phyloP scores from a whole-genome alignment of 2,329 filamentous ascomycete genomes.

The Byssochlamys sp. region DNA sequence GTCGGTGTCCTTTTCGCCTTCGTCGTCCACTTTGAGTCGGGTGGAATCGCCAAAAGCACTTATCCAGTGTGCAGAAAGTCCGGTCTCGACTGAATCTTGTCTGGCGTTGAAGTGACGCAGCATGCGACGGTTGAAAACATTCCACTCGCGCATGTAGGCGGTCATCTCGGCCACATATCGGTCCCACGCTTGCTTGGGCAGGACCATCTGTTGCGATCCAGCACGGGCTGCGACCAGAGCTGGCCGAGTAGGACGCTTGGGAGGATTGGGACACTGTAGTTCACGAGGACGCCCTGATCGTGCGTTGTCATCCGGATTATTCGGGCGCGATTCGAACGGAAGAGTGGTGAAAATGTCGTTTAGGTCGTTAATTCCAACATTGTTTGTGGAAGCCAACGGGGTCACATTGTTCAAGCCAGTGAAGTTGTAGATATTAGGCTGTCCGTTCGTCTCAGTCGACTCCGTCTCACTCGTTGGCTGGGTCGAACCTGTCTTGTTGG shows the following conservation, averaged over 20 bases:
- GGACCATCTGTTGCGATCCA: slow-evolving; percentile 23
- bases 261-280: slow-evolving; percentile 43
- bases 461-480: slow-evolving; percentile 1
- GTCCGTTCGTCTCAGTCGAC: slow-evolving; percentile 6
- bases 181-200: slow-evolving; percentile 41
- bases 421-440: slow-evolving; percentile 34
- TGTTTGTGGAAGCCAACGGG: slow-evolving; percentile 40
- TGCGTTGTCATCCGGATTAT: slow-evolving; percentile 33
- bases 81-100: slow-evolving; percentile 39
- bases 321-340: slow-evolving; percentile 50
- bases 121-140: slow-evolving; percentile 46
- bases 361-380: slow-evolving; percentile 43
- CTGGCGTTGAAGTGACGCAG: slow-evolving; percentile 47
- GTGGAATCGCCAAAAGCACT: slow-evolving; percentile 41
- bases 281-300: slow-evolving; percentile 25
- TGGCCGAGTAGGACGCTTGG: slow-evolving; percentile 39
- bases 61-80: slow-evolving; percentile 41
- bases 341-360: slow-evolving; percentile 45
- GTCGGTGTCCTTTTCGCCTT: slow-evolving; percentile 16
- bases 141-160: slow-evolving; percentile 49
- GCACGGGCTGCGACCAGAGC: slow-evolving; percentile 9
- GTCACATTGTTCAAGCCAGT: slow-evolving; percentile 41
- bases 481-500: neutral
- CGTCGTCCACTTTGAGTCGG: slow-evolving; percentile 20
- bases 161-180: slow-evolving; percentile 46